Base-by-base conservation (phyloP, 2,329 filamentous ascomycete genomes). In the Domatiomyces catenatus region DNA sequence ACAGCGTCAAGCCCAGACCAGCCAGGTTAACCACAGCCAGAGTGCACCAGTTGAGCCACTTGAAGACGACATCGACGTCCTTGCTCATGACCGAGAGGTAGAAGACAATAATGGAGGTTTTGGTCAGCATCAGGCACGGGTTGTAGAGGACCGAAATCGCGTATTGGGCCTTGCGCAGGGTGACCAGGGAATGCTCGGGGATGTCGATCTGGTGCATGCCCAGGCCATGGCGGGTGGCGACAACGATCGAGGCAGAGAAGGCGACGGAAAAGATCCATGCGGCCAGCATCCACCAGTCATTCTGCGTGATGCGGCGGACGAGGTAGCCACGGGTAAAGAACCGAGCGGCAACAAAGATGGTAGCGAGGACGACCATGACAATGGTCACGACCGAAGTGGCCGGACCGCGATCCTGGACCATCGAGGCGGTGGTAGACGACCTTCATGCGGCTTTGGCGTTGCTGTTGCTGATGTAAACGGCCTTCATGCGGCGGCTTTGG, bases 51-150 rank as follows among this genome's bases (percentile, higher is more conserved):
- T 86, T 92, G n/a, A 82, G 81, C 67, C 83, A 78, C 52, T 84
- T 80, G 57, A 94, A 82, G 47, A 89, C 72, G 55, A 79, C 79
- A 58, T 93, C 80, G 52, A 86, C 84, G 60, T 82, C 83, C 22
- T 86, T 85, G 52, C 56, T 56, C 55, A 61, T 58, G 46, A 95
- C 74, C 42, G 83, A 82, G 47, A 95, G 74, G 67, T 93, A 95
- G 66, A 95, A 95, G 49, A 92, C 75, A 52, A 95, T 74, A 59
- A 95, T 86, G n/a, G 87, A 93, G 0, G 86, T 88, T 68, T 95
- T 95, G 48, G 86, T 87, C 44, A 60, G 49, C 58, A 60, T 60
- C 32, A 60, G 52, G 12, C 53, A 48, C 5, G 58, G 58, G 43
- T 60, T 60, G 64, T 81, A 80, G 47, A 82, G 67, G 22, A 81